Percentiles rank a stretch among this genome's conserved stretches.
Evolutionary conservation across 169 alveolate species (phyloP).

Genomic region (Plasmodium cynomolgi): DNA sequence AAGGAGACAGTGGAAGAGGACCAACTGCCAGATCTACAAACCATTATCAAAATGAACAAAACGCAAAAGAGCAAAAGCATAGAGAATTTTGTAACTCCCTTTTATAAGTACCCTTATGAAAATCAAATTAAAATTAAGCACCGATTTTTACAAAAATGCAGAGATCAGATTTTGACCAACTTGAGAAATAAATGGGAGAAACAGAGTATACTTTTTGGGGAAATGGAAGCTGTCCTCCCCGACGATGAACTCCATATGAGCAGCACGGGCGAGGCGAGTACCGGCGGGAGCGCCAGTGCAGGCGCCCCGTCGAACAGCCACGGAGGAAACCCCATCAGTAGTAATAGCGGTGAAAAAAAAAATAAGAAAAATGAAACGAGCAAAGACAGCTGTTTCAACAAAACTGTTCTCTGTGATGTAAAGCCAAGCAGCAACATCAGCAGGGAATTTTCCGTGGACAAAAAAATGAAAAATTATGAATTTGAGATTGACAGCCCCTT

Average conservation of each 20-base stretch:
- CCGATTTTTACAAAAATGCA: conserved; percentile 65
- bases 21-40: conserved; percentile 47
- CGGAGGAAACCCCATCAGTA: not conserved
- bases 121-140: conserved; percentile 70
- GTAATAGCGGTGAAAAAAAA: not conserved
- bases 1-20: not conserved
- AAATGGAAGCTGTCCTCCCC: not conserved
- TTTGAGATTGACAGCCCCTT: conserved; percentile 51
- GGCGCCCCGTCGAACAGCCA: not conserved
- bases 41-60: conserved; percentile 53
- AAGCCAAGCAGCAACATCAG: not conserved
- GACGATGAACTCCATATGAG: conserved; percentile 6
- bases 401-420: conserved; percentile 17
- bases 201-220: conserved; percentile 54
- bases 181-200: conserved; percentile 50
- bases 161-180: conserved; percentile 47
- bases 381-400: conserved; percentile 32
- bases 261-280: not conserved
- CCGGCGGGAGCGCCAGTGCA: not conserved
- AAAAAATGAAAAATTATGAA: conserved; percentile 45
- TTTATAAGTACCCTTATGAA: conserved; percentile 57
- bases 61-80: conserved; percentile 33
- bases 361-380: conserved; percentile 28
- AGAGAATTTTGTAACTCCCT: conserved; percentile 74
- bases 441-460: conserved; percentile 31